Conservation (phyloP, 441 rosid species). For the Brassica hybrid region DNA sequence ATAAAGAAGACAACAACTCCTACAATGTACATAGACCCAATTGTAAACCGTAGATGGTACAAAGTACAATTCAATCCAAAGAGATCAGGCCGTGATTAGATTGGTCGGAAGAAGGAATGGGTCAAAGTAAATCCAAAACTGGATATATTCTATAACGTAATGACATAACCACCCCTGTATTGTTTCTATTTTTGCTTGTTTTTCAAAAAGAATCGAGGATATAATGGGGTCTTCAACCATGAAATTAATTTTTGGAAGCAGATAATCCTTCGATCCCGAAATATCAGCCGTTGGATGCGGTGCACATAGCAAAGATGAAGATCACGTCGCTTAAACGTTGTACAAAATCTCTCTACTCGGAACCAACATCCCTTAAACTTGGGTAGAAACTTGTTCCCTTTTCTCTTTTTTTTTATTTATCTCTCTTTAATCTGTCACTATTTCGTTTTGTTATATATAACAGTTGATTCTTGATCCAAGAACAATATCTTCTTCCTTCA, state of each 20-base stretch:
- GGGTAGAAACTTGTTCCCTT: slow-evolving; percentile 21
- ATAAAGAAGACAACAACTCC: slow-evolving; percentile 9
- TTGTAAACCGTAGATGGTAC: slow-evolving; percentile 5
- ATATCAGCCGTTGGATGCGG: slow-evolving; percentile 37
- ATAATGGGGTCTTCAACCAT: neutral
- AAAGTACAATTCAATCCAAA: neutral
- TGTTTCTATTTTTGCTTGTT: slow-evolving; percentile 12
- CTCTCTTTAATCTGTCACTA: neutral
- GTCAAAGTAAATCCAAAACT: slow-evolving; percentile 35
- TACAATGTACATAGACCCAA: slow-evolving; percentile 6
- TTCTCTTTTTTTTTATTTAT: neutral
- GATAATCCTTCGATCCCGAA: neutral
- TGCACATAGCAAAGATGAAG: neutral
- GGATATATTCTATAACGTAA: neutral
- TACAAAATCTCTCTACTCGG: slow-evolving; percentile 11
- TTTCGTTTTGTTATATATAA: neutral
- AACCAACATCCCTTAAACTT: slow-evolving; percentile 16
- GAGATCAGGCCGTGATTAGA: slow-evolving; percentile 16
- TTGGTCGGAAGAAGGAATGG: slow-evolving; percentile 29
- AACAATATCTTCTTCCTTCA: neutral
- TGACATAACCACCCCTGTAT: slow-evolving; percentile 2
- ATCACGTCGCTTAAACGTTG: slow-evolving; percentile 32
- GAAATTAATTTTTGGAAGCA: neutral
- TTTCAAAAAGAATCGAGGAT: neutral
- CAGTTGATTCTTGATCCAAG: slow-evolving; percentile 3